Percentiles rank a stretch among this genome's conserved stretches.
Evolutionary conservation across 2,329 filamentous ascomycete genomes (phyloP).

Genomic region (Xylariaceae sp.): DNA sequence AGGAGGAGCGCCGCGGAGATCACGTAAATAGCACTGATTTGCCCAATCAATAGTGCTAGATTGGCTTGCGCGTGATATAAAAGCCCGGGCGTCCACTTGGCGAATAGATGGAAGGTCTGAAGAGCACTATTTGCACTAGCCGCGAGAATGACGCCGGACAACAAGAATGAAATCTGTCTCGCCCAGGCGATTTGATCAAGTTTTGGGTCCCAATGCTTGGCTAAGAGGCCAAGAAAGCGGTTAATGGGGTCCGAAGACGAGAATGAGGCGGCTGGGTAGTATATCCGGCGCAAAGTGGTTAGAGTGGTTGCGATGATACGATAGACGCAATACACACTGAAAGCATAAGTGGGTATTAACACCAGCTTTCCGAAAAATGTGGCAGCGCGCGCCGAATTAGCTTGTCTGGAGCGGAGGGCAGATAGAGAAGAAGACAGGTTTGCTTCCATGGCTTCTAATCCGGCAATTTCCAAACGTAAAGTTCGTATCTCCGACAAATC

Average conservation of each 20-base stretch:
- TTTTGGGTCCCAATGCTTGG: constrained; percentile 80
- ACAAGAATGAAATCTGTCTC: constrained; percentile 79
- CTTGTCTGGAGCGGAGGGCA: constrained; percentile 63
- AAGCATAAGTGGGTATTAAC: constrained; percentile 65
- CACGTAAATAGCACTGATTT: constrained; percentile 83
- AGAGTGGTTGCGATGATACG: constrained; percentile 74
- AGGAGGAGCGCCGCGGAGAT: constrained; percentile 78
- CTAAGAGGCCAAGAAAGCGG: constrained; percentile 77
- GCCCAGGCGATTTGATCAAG: constrained; percentile 84
- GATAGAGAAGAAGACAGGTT: constrained; percentile 68
- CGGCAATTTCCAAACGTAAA: constrained; percentile 75
- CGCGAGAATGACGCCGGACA: constrained; percentile 81
- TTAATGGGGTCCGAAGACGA: constrained; percentile 80
- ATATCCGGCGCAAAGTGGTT: constrained; percentile 65
- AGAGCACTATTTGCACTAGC: constrained; percentile 80
- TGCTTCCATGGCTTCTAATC: constrained; percentile 77
- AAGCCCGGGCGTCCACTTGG: constrained; percentile 72
- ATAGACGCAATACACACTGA: constrained; percentile 83
- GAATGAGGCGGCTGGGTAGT: constrained; percentile 54
- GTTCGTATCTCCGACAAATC: constrained; percentile 62
- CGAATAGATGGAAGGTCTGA: constrained; percentile 83
- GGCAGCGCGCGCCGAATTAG: constrained; percentile 66
- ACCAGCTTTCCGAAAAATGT: constrained; percentile 69
- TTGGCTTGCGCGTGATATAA: constrained; percentile 76
- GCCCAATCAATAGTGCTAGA: constrained; percentile 76